These are phyloP conservation scores for Kluyveromyces nonfermentans DNA, from an alignment of 805 yeast species.

Conservation along the genomic window DNA sequence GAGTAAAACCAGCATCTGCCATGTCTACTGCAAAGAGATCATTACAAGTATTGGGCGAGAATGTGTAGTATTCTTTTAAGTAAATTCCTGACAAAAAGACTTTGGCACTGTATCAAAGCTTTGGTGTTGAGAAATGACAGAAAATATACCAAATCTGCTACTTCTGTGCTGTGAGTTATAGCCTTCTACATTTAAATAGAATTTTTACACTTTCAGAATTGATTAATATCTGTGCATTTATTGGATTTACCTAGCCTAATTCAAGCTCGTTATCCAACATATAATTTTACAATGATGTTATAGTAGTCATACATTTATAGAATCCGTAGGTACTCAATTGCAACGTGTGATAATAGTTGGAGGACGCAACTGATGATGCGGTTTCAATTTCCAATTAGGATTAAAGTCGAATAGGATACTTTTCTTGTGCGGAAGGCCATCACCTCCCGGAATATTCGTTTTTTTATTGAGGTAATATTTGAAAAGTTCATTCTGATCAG, in stretches of 20 bases:
- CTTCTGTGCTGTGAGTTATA: too few relatives aligned
- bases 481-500: neutral
- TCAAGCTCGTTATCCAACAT: too few relatives aligned
- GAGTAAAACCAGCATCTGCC: constrained; percentile 56
- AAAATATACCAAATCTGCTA: too few relatives aligned
- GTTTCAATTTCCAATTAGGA: neutral
- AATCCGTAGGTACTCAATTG: neutral
- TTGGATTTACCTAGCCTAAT: too few relatives aligned
- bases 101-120: neutral
- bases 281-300: too few relatives aligned
- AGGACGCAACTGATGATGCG: neutral
- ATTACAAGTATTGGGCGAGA: constrained; percentile 14
- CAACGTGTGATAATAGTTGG: neutral
- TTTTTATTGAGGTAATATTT: neutral
- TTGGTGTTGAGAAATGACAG: neutral
- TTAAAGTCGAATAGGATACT: neutral
- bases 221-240: too few relatives aligned
- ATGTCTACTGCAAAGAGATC: constrained; percentile 38
- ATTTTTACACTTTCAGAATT: too few relatives aligned
- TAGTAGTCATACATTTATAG: too few relatives aligned
- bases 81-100: neutral
- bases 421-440: neutral
- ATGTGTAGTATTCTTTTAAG: neutral
- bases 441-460: neutral
- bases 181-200: too few relatives aligned